Conservation (phyloP, 2,329 filamentous ascomycete species). For the Metarhizium anisopliae region DNA sequence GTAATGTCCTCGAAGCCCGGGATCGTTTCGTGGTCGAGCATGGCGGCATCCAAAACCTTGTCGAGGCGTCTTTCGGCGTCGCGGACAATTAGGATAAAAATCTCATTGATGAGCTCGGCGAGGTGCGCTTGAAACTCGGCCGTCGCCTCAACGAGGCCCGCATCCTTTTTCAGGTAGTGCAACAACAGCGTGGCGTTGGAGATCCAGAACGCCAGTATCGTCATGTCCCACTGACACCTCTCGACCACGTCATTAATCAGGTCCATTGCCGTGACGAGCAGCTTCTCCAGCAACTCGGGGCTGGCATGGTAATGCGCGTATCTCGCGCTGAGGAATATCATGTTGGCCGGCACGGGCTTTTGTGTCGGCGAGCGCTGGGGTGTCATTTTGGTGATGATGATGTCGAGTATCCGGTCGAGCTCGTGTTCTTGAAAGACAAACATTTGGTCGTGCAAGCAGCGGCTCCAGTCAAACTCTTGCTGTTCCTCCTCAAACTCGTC, state of each 20-base stretch:
- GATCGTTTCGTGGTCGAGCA: constrained; percentile 97
- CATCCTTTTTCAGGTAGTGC: constrained; percentile 94
- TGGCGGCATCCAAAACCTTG: constrained; percentile 85
- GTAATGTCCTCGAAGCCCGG: constrained; percentile 93
- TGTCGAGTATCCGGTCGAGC: constrained; percentile 82
- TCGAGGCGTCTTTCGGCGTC: constrained; percentile 94
- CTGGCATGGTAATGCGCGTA: constrained; percentile 97
- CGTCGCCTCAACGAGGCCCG: constrained; percentile 70
- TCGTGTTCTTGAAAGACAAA: constrained; percentile 98
- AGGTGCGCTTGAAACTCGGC: constrained; percentile 87
- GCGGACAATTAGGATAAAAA: constrained; percentile 93
- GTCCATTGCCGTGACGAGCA: constrained; percentile 81
- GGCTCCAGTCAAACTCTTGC: constrained; percentile 92
- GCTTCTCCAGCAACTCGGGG: constrained; percentile 68
- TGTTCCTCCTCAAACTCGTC: constrained; percentile 82
- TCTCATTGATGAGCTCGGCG: constrained; percentile 92
- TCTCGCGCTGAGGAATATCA: constrained; percentile 88
- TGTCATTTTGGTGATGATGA: constrained; percentile 96
- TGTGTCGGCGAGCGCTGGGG: constrained; percentile 93
- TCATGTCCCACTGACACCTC: constrained; percentile 97
- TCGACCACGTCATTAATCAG: constrained; percentile 98
- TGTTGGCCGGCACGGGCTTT: constrained; percentile 94
- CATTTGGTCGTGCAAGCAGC: constrained; percentile 96
- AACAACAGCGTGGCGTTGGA: constrained; percentile 93
- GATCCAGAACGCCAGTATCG: constrained; percentile 96